phyloP scores from a whole-genome alignment of 352 stramenopile species.

The Globisporangium spiculum region DNA sequence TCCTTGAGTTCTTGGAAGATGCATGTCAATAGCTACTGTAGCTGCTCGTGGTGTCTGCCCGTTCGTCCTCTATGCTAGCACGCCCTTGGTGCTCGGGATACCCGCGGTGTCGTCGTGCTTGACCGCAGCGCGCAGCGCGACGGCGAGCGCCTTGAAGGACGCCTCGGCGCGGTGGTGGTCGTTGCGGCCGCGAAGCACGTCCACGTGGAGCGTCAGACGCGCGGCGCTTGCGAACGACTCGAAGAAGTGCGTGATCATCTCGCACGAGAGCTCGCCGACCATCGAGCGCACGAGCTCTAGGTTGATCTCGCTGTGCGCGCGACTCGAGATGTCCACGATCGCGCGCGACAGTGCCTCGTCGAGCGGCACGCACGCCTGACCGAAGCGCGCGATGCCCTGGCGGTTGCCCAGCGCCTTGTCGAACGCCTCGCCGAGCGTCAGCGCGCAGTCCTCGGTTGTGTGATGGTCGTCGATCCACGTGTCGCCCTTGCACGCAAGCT shows the following conservation, averaged over 20 bases:
- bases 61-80: conserved; percentile 54
- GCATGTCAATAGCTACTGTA: no score
- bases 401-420: conserved; percentile 90
- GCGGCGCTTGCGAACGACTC: conserved; percentile 92
- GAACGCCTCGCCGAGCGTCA: conserved; percentile 92
- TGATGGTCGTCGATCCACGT: conserved; percentile 97
- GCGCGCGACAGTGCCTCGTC: conserved; percentile 90
- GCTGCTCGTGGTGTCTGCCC: no score
- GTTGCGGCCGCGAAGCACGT: conserved; percentile 89
- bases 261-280: conserved; percentile 85
- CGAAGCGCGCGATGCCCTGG: conserved; percentile 87
- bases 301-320: conserved; percentile 89
- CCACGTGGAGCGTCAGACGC: conserved; percentile 91
- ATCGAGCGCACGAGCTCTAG: conserved; percentile 83
- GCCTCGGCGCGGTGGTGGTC: conserved; percentile 92
- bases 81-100: conserved; percentile 90
- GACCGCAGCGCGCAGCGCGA: conserved; percentile 83
- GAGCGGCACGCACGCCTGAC: conserved; percentile 84
- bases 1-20: no score
- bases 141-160: conserved; percentile 90
- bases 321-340: conserved; percentile 94
- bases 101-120: conserved; percentile 74
- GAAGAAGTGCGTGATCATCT: conserved; percentile 96
- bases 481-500: conserved; percentile 90
- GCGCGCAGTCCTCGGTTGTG: conserved; percentile 93